A percentile compares a stretch with the other conserved stretches of the same genome.
phyloP scores from a whole-genome alignment of 2,329 filamentous ascomycete genomes.

The Nothophaeocryptopus gaeumannii region DNA sequence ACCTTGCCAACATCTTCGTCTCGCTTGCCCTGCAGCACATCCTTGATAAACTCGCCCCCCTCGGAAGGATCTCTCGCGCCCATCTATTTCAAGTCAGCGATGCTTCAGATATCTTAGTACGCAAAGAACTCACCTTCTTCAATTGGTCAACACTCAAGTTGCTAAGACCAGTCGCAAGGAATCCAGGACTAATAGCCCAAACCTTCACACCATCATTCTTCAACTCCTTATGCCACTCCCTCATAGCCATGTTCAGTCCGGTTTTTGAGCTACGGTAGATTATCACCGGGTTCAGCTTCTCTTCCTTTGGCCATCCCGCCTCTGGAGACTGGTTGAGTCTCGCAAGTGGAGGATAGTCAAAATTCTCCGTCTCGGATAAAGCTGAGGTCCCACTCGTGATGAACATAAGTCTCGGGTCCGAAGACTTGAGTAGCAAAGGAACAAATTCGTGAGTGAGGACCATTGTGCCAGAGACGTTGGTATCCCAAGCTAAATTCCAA shows the following conservation, averaged over 20 bases:
- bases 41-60: constrained; percentile 38
- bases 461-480: constrained; percentile 41
- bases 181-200: constrained; percentile 46
- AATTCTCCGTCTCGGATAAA: constrained; percentile 36
- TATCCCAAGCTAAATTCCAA: constrained; percentile 38
- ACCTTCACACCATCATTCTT: constrained; percentile 49
- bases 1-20: constrained; percentile 41
- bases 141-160: constrained; percentile 32
- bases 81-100: constrained; percentile 25
- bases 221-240: constrained; percentile 46
- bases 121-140: constrained; percentile 14
- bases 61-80: constrained; percentile 39
- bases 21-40: constrained; percentile 40
- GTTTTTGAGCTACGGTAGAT: constrained; percentile 46
- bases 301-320: constrained; percentile 50
- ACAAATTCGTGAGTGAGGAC: constrained; percentile 37
- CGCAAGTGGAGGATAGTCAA: constrained; percentile 27
- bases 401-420: constrained; percentile 39
- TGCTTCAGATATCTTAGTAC: not conserved
- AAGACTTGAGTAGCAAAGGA: constrained; percentile 39
- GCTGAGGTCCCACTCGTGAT: constrained; percentile 44
- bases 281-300: constrained; percentile 25
- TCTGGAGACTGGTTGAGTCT: constrained; percentile 27
- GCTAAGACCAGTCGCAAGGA: constrained; percentile 46
- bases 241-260: constrained; percentile 50